These are phyloP conservation scores for Aspergillus persii DNA, from an alignment of 2,329 filamentous ascomycete genomes.

Conservation along the genomic window DNA sequence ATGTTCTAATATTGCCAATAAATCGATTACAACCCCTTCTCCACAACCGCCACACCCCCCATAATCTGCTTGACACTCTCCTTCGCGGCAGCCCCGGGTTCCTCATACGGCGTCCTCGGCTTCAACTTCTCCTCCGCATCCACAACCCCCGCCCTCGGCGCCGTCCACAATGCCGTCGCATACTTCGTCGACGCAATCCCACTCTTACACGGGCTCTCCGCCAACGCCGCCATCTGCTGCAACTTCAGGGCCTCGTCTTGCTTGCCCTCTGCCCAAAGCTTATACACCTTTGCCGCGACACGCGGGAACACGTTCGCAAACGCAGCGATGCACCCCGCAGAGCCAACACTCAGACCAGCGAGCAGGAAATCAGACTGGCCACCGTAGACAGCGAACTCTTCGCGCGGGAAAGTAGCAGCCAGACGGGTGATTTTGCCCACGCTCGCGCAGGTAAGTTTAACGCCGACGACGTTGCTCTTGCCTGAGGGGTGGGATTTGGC, in stretches of 20 bases:
- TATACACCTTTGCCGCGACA: conserved; percentile 58
- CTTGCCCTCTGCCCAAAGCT: conserved; percentile 59
- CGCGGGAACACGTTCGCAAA: conserved; percentile 60
- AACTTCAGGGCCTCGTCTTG: conserved; percentile 58
- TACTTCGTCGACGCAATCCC: conserved; percentile 70
- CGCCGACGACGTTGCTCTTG: conserved; percentile 57
- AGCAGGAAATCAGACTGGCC: conserved; percentile 71
- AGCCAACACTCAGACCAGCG: conserved; percentile 53
- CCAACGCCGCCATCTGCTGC: conserved; percentile 62
- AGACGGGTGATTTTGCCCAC: conserved; percentile 61
- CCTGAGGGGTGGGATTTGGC: conserved; percentile 33
- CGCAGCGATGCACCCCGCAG: conserved; percentile 56
- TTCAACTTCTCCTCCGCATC: conserved; percentile 57
- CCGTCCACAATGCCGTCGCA: conserved; percentile 61
- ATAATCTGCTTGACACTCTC: conserved; percentile 42
- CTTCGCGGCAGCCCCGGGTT: conserved; percentile 45
- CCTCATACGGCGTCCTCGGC: conserved; percentile 62
- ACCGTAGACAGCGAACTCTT: conserved; percentile 65
- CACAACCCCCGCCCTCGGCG: conserved; percentile 58
- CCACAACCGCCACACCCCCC: conserved; percentile 12
- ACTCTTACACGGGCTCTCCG: conserved; percentile 64
- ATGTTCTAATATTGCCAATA: background rate
- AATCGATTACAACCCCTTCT: background rate
- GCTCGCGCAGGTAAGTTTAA: conserved; percentile 64
- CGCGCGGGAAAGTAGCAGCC: conserved; percentile 50